These are phyloP conservation scores for Zopfia rhizophila DNA, from an alignment of 2,329 filamentous ascomycete species.

Conservation along the genomic window DNA sequence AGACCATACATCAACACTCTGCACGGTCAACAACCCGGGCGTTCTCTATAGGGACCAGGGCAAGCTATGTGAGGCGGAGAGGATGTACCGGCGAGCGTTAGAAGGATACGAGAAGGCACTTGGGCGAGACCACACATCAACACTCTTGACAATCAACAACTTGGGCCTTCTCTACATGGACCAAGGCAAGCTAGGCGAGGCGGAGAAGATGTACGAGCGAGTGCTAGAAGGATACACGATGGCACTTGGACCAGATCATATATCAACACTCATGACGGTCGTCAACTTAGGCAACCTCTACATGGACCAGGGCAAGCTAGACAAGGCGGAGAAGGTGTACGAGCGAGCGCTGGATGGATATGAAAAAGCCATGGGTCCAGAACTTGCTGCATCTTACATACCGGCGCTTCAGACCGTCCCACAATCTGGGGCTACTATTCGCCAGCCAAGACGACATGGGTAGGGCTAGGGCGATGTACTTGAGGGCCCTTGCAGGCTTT, in stretches of 20 bases:
- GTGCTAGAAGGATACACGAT: no score
- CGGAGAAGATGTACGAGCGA: no score
- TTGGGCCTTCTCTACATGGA: no score
- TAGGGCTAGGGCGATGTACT: conserved; percentile 16
- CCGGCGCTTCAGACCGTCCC: conserved; percentile 17
- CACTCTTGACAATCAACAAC: no score
- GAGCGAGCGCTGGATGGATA: conserved; percentile 12
- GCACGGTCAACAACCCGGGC: conserved; percentile 17
- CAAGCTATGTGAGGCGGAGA: conserved; percentile 16
- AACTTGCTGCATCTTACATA: no score
- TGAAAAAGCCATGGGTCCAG: conserved; percentile 11
- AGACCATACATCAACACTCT: no score
- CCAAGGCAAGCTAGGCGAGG: no score
- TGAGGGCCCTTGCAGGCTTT: conserved; percentile 9
- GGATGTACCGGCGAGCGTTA: no score
- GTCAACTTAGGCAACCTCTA: conserved; percentile 19
- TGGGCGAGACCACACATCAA: no score
- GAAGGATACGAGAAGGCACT: no score
- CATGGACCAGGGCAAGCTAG: conserved; percentile 15
- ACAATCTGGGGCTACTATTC: conserved; percentile 18
- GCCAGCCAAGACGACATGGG: conserved; percentile 14
- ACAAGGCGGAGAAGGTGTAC: conserved; percentile 18
- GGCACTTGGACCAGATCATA: conserved; percentile 15
- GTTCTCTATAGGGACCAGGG: conserved; percentile 11
- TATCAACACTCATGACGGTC: conserved; percentile 18